Conservation (phyloP, 2,329 filamentous ascomycete genomes). For the Periconia digitata region DNA sequence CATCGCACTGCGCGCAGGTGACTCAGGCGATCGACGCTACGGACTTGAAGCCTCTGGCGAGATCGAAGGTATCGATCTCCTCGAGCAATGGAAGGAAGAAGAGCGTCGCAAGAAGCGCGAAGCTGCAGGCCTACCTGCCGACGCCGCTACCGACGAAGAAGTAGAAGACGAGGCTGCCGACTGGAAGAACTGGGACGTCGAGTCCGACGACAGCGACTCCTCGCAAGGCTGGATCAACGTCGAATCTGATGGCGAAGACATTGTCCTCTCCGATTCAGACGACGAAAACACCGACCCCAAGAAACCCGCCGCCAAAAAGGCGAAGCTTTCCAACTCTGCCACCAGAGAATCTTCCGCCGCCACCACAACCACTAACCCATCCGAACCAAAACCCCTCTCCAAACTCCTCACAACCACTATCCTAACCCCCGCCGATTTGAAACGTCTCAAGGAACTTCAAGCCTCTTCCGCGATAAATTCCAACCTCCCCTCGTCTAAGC, state of each 20-base stretch:
- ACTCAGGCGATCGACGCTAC: constrained; percentile 75
- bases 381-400: constrained; percentile 44
- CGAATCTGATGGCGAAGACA: constrained; percentile 75
- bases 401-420: constrained; percentile 91
- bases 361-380: constrained; percentile 45
- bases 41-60: constrained; percentile 81
- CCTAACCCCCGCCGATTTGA: constrained; percentile 92
- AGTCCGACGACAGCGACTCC: constrained; percentile 64
- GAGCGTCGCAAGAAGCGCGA: constrained; percentile 73
- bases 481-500: constrained; percentile 50
- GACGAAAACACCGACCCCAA: constrained; percentile 58
- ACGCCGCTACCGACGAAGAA: constrained; percentile 62
- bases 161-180: constrained; percentile 58
- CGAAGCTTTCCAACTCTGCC: constrained; percentile 55
- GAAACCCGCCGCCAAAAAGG: constrained; percentile 65
- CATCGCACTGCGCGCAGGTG: constrained; percentile 75
- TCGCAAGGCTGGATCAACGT: constrained; percentile 95
- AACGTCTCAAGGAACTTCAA: constrained; percentile 88
- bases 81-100: constrained; percentile 92
- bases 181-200: constrained; percentile 63
- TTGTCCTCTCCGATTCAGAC: constrained; percentile 71
- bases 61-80: constrained; percentile 88
- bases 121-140: constrained; percentile 66
- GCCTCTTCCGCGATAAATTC: constrained; percentile 72
- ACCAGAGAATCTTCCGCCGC: constrained; percentile 4